Conservation (phyloP, 148 eudicot genomes). For the Salicornia ramosissima region DNA sequence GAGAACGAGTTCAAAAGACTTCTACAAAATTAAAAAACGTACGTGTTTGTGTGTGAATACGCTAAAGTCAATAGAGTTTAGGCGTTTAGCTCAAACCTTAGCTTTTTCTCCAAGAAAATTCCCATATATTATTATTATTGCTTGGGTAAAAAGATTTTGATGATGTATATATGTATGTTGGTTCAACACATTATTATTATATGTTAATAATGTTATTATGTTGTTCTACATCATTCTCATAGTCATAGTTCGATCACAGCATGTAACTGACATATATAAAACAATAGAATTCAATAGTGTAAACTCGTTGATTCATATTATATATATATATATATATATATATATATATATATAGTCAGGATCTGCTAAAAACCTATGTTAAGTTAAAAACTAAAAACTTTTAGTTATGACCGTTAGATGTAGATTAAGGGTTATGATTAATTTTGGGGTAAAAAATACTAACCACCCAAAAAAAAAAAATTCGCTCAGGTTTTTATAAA, state of each 20-base stretch:
- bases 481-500: no score
- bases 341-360: no score
- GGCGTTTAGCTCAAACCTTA: constrained; percentile 5
- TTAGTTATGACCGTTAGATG: no score
- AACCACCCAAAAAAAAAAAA: no score
- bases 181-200: neutral
- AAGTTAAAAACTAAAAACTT: no score
- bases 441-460: no score
- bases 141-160: constrained; percentile 14
- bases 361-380: no score
- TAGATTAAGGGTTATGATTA: no score
- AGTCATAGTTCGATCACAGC: neutral
- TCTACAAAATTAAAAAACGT: neutral
- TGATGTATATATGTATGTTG: neutral
- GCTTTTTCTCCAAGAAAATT: constrained; percentile 18
- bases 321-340: no score
- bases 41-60: neutral
- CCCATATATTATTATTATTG: no score
- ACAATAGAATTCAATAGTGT: neutral
- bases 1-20: neutral
- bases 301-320: neutral
- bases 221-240: no score
- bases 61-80: constrained; percentile 10
- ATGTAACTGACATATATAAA: neutral
- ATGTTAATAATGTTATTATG: no score